Percentiles rank a stretch among this genome's conserved stretches.
Evolutionary conservation across 805 yeast species (phyloP).

Genomic region (Ogataea trehaloabstinens): DNA sequence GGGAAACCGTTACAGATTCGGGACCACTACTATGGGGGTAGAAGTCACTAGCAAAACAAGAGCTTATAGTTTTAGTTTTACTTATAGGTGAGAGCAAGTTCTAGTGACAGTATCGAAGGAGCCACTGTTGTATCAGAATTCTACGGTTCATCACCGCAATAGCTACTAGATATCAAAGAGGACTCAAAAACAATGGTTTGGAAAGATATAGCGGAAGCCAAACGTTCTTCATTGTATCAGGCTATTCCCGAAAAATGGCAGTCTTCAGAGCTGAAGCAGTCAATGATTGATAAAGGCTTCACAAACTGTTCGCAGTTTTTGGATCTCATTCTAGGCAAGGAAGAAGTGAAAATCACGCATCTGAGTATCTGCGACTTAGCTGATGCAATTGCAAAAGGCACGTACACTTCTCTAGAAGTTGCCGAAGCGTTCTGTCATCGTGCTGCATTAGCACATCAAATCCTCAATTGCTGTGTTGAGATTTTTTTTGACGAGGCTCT

Average conservation of each 20-base stretch:
- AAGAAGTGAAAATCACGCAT: background rate
- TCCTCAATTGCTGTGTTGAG: slow-evolving; percentile 47
- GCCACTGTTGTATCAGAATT: too few relatives aligned
- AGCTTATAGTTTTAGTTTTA: too few relatives aligned
- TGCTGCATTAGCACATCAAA: slow-evolving; percentile 45
- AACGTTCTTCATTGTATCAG: background rate
- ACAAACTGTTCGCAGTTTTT: background rate
- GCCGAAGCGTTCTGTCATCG: slow-evolving; percentile 45
- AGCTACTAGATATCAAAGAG: too few relatives aligned
- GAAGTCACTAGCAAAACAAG: too few relatives aligned
- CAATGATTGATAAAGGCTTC: background rate
- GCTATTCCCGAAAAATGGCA: background rate
- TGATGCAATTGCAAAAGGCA: background rate
- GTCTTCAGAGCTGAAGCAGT: background rate
- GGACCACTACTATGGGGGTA: too few relatives aligned
- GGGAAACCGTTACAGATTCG: too few relatives aligned
- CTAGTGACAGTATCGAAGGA: slow-evolving; percentile 39
- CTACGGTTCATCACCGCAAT: too few relatives aligned
- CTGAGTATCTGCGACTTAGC: background rate
- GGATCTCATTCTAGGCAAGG: background rate
- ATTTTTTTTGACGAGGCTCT: slow-evolving; percentile 46
- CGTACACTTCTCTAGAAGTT: slow-evolving; percentile 17
- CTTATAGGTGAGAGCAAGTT: slow-evolving; percentile 37
- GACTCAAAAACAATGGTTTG: slow-evolving; percentile 18
- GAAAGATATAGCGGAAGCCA: background rate